These are phyloP conservation scores for Coprinopsis marcescibilis DNA, from an alignment of 768 basidiomycete species.

Conservation along the genomic window DNA sequence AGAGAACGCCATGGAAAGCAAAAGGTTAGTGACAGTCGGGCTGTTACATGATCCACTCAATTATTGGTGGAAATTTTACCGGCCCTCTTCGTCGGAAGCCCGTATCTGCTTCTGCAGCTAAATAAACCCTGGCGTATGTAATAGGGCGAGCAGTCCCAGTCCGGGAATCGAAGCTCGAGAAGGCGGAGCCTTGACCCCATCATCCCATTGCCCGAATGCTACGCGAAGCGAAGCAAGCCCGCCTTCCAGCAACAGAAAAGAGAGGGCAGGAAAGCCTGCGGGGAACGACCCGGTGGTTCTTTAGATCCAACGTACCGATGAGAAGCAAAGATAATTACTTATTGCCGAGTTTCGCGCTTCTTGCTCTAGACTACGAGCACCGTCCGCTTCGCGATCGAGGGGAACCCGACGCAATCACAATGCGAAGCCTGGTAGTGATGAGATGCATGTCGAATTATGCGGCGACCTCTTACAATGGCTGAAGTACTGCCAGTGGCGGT, in stretches of 20 bases:
- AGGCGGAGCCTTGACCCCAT: background rate
- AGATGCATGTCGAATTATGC: background rate
- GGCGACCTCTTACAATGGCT: no score
- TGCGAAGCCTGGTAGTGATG: background rate
- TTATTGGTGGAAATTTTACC: no score
- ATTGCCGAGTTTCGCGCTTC: background rate
- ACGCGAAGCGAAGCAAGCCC: background rate
- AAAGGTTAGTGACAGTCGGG: no score
- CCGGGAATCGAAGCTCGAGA: background rate
- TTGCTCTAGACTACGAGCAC: background rate
- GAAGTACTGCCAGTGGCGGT: background rate
- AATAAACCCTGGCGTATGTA: background rate
- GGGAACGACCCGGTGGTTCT: background rate
- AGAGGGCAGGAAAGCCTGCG: conserved; percentile 2
- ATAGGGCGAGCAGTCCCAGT: background rate
- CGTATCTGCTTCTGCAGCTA: no score
- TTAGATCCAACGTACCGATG: conserved; percentile 1
- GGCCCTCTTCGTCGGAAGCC: no score
- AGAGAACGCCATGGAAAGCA: no score
- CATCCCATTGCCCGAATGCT: background rate
- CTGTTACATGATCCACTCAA: no score
- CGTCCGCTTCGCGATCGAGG: conserved; percentile 7
- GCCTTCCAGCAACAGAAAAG: background rate
- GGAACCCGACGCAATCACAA: conserved; percentile 4
- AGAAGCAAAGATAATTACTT: background rate